Base-by-base conservation (phyloP, 352 stramenopile species). In the Phytophthora sp. region DNA sequence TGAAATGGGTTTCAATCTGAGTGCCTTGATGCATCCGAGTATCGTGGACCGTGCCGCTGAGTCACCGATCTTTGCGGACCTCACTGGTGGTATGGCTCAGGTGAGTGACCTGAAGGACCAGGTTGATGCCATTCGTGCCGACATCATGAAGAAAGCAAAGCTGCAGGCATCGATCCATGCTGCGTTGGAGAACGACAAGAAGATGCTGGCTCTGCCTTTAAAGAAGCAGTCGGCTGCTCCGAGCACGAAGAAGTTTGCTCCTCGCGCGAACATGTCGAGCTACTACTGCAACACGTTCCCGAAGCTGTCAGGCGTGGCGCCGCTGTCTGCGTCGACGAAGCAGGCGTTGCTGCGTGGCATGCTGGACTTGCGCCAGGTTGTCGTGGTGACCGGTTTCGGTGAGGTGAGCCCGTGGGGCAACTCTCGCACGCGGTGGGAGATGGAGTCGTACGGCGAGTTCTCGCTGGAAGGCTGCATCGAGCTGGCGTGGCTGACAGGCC, bases 1-100 rank as follows among this genome's bases (percentile, higher is more conserved):
- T 17, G 84, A 97, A 70, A 96, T 95, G 83, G 88, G 84, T n/a
- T 96, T 96, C 68, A 95, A 96, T 74, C 46, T 97, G 21, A 88
- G 81, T 20, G 87, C 80, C 0, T 66, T 96, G 51, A 77, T 97
- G 75, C 87, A 96, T 43, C 87, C 86, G 8, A 82, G 51, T 43
- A 83, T 97, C 28, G 89, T 92, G 1, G 75, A 91, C 45, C 78
- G 74, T 46, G 89, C 89, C 0, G 79, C 81, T 0, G 77, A 96
- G 34, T 68, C 77, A 15, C 87, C 87, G 7, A 60, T 97, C 10
- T 93, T 86, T 67, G 87, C 85, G 0, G 88, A 96, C 46, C 70
- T 97, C 8, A 91, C 82, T 4, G 87, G 89, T 56, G 87, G 84
- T 24, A 92, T 94, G 82, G 78, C 78, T 7, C 80, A 90, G 42